These are phyloP conservation scores for Penicillium sp. DNA, from an alignment of 2,329 filamentous ascomycete genomes.

Conservation along the genomic window DNA sequence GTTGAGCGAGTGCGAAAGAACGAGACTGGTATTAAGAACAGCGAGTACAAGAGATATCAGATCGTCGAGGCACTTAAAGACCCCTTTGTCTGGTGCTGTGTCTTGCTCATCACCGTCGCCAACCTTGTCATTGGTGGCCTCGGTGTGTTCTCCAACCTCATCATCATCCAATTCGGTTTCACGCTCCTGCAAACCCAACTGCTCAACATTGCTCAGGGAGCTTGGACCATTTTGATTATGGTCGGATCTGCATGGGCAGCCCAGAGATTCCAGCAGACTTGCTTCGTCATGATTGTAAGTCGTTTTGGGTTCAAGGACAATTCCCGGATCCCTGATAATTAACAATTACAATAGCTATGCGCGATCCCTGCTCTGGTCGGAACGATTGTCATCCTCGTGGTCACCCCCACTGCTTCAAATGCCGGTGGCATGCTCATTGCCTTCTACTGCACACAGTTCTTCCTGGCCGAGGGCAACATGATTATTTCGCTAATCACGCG, in stretches of 20 bases:
- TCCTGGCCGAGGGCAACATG: slow-evolving; percentile 65
- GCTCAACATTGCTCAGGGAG: slow-evolving; percentile 70
- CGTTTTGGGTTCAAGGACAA: not conserved
- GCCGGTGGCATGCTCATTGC: slow-evolving; percentile 66
- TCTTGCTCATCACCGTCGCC: slow-evolving; percentile 17
- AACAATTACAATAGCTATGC: not conserved
- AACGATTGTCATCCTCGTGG: slow-evolving; percentile 67
- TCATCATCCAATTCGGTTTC: slow-evolving; percentile 68
- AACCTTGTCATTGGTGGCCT: slow-evolving; percentile 34
- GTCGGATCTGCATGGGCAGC: slow-evolving; percentile 65
- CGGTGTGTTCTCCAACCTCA: slow-evolving; percentile 51
- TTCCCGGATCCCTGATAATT: not conserved
- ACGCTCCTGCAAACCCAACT: slow-evolving; percentile 66
- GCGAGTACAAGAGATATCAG: slow-evolving; percentile 52
- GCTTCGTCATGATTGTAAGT: slow-evolving; percentile 55
- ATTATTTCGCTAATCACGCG: slow-evolving; percentile 51
- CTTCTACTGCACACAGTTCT: slow-evolving; percentile 72
- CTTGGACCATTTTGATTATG: slow-evolving; percentile 69
- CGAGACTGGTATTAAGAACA: slow-evolving; percentile 61
- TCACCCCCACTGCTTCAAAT: slow-evolving; percentile 55
- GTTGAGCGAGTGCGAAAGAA: slow-evolving; percentile 59
- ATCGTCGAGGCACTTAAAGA: slow-evolving; percentile 48
- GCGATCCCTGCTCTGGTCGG: slow-evolving; percentile 65
- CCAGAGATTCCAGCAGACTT: slow-evolving; percentile 65
- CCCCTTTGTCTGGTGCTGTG: slow-evolving; percentile 22